A percentile compares a stretch with the other conserved stretches of the same genome.
Evolutionary conservation across 805 yeast species (phyloP).

Genomic region (Monosporozyma servazzii): DNA sequence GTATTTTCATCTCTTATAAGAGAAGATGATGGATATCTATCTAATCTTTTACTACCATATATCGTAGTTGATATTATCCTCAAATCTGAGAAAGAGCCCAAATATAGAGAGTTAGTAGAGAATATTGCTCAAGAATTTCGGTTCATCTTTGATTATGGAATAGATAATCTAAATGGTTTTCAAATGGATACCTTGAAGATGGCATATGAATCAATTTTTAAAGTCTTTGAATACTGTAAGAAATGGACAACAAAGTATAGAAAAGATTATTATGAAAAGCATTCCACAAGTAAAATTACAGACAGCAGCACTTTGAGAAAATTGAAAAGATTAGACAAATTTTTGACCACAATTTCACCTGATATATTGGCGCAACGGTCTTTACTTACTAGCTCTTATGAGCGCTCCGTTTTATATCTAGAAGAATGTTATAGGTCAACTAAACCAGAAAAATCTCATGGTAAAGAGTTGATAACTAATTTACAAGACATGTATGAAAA

Average conservation of each 20-base stretch:
- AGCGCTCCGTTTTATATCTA: constrained; percentile 74
- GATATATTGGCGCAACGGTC: constrained; percentile 69
- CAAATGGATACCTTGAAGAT: constrained; percentile 50
- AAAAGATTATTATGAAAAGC: constrained; percentile 23
- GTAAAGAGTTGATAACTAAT: constrained; percentile 31
- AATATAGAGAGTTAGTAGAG: constrained; percentile 31
- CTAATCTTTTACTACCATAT: constrained; percentile 70
- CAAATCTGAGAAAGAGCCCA: constrained; percentile 36
- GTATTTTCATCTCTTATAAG: constrained; percentile 57
- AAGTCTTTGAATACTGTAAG: constrained; percentile 71
- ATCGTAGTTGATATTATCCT: constrained; percentile 57
- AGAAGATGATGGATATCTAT: constrained; percentile 60
- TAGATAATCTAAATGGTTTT: constrained; percentile 39
- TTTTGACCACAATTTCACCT: constrained; percentile 52
- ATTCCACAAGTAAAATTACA: constrained; percentile 22
- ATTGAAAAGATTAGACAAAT: constrained; percentile 34
- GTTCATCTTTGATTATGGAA: constrained; percentile 43
- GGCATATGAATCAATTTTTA: constrained; percentile 67
- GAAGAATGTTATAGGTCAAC: constrained; percentile 59
- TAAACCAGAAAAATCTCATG: constrained; percentile 1
- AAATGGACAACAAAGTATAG: constrained; percentile 54
- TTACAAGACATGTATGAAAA: constrained; percentile 78
- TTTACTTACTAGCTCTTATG: constrained; percentile 74
- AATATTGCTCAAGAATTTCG: constrained; percentile 52
- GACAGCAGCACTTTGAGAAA: constrained; percentile 18